Evolutionary conservation across 257 asterid species (phyloP), one percentile per base, ranked within the genome.

Genomic region (Coffea eugenioides): DNA sequence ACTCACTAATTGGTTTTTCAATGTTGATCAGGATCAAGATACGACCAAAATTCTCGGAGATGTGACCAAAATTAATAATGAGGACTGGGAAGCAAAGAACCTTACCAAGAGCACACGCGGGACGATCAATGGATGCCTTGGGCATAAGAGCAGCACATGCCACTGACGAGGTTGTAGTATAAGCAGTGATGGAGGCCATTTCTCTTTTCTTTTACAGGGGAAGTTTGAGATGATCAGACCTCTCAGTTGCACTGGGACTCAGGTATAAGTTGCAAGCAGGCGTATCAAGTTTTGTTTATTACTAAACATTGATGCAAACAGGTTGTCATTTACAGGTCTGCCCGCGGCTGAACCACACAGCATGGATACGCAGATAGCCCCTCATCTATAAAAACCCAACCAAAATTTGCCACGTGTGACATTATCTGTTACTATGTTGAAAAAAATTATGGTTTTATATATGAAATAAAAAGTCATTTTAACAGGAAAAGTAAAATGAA

Each of bases 141-240:
- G 76, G 92, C n/a, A 87, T 57, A 68, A 87, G 83, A 81, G 94
- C 87, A 48, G 87, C 87, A 85, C 90, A 87, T 79, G 94, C 83
- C 13, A 89, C 39, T 5, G 87, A 85, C 8, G 95, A 87, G 75
- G 92, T 78, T 14, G 96, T 57, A 74, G 90, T 77, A 89, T 88
- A 85, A 69, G 95, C 91, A 8, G 92, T 85, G 90, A 90, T 77
- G 80, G 94, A 84, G 77, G 97, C 96, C 98, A 91, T 94, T 56
- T 78, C 72, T 39, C 54, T 36, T 16, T 68, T 39, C 61, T 36
- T 16, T 46, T 14, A 78, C 57, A 39, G 43, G 62, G 69, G 51
- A 56, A 78, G 64, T 34, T 75, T 39, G 72, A 77, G 68, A 64
- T 73, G 48, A 73, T 72, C 80, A 36, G 79, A 78, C 41, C 65